Base-by-base conservation (phyloP, 495 filamentous ascomycete genomes). In the Podospora pseudopauciseta region DNA sequence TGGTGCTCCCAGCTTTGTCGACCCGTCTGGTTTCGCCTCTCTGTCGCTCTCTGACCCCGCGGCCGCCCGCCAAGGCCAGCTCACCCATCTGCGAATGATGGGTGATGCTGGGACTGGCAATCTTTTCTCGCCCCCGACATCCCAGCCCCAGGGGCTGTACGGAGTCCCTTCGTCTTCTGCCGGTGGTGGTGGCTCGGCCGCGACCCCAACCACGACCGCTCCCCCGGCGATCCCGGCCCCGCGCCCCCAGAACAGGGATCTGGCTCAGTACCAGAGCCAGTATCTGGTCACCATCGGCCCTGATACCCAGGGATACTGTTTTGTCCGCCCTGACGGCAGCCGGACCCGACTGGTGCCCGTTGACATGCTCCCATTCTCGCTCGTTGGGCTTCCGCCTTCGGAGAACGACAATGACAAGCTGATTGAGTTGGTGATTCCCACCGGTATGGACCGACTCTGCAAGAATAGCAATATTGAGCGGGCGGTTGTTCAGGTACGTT, bases 281-380 rank as follows among this genome's bases (percentile, higher is more conserved):
- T 49, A 49, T 49, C 39, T 49, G 39, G 13, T 71, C 39, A 26
- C 65, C 5, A 0, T 67, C 57, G 11, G 60, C 4, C 4, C 64
- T 18, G 67, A 70, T 23, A 72, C 67, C 32, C 30, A 64, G 13
- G 70, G 66, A 19, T 89, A 86, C 75, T 89, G 86, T 73, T 83
- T 84, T 64, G 76, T 83, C 49, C 85, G 89, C 39, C 82, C 83
- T 18, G 81, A 87, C 68, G 88, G 88, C 61, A 77, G 73, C 18
- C 78, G 85, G 65, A 89, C 88, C 15, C 87, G 88, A 0, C 80
- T 93, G 13, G 78, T 92, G 49, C 86, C 88, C 0, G 82, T 87
- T 0, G 91, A 92, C 70, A 85, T 91, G 76, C 76, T 92, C 4
- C 87, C 87, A 0, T 68, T 64, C 26, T 57, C 77, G 5, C 32